Evolutionary conservation across 2,329 filamentous ascomycete species (phyloP).

Genomic region (Periglandula ipomoeae): DNA sequence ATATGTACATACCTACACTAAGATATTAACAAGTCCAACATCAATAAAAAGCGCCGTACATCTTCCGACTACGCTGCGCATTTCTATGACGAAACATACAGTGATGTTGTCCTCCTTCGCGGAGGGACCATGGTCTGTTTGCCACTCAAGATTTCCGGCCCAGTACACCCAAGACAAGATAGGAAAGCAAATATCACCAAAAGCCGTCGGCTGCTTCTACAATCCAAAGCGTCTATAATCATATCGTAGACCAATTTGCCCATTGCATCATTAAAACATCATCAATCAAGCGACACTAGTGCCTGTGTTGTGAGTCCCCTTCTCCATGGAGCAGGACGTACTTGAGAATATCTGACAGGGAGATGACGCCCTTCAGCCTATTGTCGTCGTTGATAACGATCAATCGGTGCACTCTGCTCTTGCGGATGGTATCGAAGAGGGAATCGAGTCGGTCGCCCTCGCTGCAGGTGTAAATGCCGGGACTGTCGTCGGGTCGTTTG

Average conservation of each 20-base stretch:
- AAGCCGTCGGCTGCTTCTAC: neutral
- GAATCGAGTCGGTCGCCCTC: slow-evolving; percentile 87
- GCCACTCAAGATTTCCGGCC: slow-evolving; percentile 3
- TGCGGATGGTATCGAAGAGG: slow-evolving; percentile 93
- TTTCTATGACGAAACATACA: neutral
- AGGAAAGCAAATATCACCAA: neutral
- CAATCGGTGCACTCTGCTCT: slow-evolving; percentile 85
- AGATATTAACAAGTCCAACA: slow-evolving; percentile 1
- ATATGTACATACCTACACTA: slow-evolving; percentile 2
- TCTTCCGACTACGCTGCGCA: neutral
- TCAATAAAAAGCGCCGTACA: neutral
- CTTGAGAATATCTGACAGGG: slow-evolving; percentile 90
- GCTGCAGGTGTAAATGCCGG: slow-evolving; percentile 93
- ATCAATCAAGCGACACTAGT: neutral
- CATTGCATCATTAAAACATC: neutral
- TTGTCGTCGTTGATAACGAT: slow-evolving; percentile 88
- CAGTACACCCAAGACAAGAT: slow-evolving; percentile 1
- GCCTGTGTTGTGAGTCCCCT: slow-evolving; percentile 32
- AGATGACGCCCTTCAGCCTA: slow-evolving; percentile 79
- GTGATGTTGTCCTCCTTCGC: neutral
- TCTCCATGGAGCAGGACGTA: slow-evolving; percentile 82
- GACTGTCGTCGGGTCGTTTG: slow-evolving; percentile 81
- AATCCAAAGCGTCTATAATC: slow-evolving; percentile 2
- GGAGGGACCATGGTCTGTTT: neutral
- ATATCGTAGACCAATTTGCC: neutral